Base-by-base conservation (phyloP, 768 basidiomycete species). In the Kockovaella imperatae region DNA sequence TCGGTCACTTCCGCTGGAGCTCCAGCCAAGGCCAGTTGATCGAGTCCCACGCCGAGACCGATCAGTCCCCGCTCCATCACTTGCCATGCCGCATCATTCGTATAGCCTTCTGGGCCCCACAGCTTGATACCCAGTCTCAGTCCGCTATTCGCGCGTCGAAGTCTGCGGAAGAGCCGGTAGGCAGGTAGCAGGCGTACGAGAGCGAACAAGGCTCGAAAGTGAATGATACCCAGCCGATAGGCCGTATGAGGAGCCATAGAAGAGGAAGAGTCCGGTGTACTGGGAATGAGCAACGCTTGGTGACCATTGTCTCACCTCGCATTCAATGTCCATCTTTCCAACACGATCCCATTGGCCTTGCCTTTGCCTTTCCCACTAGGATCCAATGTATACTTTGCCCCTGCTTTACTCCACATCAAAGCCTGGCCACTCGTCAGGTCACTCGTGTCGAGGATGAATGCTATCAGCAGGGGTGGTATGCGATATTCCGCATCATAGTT, bases 401-500 rank as follows among this genome's bases (percentile, higher is more conserved):
- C 42, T 13, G 42, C 39, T n/a, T 53, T 38, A 36, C 59, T 59
- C 58, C 60, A 67, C 25, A 67, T 48, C 35, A 69, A 38, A 1
- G 65, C 68, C 23, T 68, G 63, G 7, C 53, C 52, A 17, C 39
- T 54, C 0, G 61, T 61, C 3, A 70, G 20, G 47, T 67, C 68
- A 23, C 59, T 61, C 2, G 62, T 61, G 45, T 70, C 69, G 8
- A 70, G 57, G 2, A 66, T 68, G 50, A 70, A 70, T 7, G 69
- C 69, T 18, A 70, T 54, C 6, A 70, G 52, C 4, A 70, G 52
- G 1, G 68, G 68, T 20, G 68, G 68, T 25, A 68, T 52, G 4
- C 48, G 40, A 21, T 40, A 50, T 30, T 53, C 36, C 18, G 50
- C 45, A n/a, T 43, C 30, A 47, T 53, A n/a, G 60, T 49, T 21